Evolutionary conservation across 2,329 filamentous ascomycete species (phyloP), one percentile per base, ranked within the genome.

Genomic region (Rhynchosporium secalis): DNA sequence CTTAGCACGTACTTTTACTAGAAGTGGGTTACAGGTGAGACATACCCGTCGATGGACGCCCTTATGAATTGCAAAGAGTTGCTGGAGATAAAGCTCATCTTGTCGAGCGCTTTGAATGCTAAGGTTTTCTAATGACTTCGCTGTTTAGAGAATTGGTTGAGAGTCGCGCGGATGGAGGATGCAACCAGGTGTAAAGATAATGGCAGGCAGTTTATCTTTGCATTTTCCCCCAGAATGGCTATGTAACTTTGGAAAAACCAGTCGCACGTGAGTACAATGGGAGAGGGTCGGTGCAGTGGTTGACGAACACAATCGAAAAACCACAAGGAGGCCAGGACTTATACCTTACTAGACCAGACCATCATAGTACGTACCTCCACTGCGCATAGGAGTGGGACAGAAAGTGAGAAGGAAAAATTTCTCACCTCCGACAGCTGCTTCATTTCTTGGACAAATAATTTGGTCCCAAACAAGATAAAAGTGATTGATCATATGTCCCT

Each of bases 351-450:
- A 40, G 33, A 54, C 49, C 48, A 29, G 15, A 8, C 3, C 3
- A 9, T 33, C 15, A 20, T 29, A 9, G 33, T 40, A 28, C n/a
- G 33, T 54, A 54, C 33, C 20, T 20, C 20, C 20, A 20, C 20
- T 20, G 20, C 20, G 20, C 20, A 20, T 20, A 20, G 20, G 20
- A 54, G 36, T 7, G 40, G 31, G 26, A 13, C 7, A 54, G 33
- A 40, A 52, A 26, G n/a, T 54, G 33, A 54, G 33, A 54, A 28
- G 49, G 49, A 54, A 54, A 33, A 54, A 40, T 26, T 54, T 54
- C 40, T 40, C 49, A 54, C n/a, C 15, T 38, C n/a, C 6, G 28
- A 13, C 20, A 12, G 12, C 10, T 49, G 47, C 31, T 33, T 51
- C 48, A 36, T 33, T 54, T 52, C 49, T 28, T 54, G 33, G n/a